Percentiles rank a stretch among this genome's conserved stretches.
Evolutionary conservation across 495 filamentous ascomycete species (phyloP).

Genomic region (Aspergillus taichungensis): DNA sequence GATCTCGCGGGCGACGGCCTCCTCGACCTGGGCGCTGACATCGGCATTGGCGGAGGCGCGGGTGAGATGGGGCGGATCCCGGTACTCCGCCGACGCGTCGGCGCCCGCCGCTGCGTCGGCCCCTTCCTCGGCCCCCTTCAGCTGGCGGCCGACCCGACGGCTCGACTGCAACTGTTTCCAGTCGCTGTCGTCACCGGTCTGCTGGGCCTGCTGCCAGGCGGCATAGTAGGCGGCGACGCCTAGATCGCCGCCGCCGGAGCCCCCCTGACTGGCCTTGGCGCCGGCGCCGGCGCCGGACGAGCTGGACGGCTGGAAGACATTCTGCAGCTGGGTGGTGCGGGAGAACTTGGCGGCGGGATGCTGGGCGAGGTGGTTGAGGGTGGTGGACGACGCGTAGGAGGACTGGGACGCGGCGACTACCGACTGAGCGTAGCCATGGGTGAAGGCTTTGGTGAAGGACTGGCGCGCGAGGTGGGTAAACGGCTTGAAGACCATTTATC

Average conservation of each 20-base stretch:
- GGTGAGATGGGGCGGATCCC: constrained; percentile 42
- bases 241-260: constrained; percentile 38
- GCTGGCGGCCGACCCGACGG: constrained; percentile 81
- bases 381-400: constrained; percentile 69
- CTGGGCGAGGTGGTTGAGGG: constrained; percentile 44
- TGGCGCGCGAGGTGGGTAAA: constrained; percentile 91
- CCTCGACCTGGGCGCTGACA: constrained; percentile 52
- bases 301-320: constrained; percentile 57
- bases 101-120: constrained; percentile 29
- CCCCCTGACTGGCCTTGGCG: constrained; percentile 37
- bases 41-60: constrained; percentile 45
- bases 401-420: constrained; percentile 91
- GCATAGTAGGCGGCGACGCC: constrained; percentile 82
- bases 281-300: constrained; percentile 29
- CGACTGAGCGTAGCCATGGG: constrained; percentile 94
- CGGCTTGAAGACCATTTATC: constrained; percentile 77
- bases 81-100: constrained; percentile 12
- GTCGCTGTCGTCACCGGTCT: constrained; percentile 61
- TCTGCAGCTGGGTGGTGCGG: constrained; percentile 62
- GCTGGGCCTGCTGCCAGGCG: constrained; percentile 72
- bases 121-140: constrained; percentile 43
- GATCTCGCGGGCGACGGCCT: constrained; percentile 56
- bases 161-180: constrained; percentile 88
- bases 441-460: constrained; percentile 91
- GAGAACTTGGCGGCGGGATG: constrained; percentile 47